Conservation (phyloP, 1,284 basidiomycete species). For the Afroboletus lepidellus region DNA sequence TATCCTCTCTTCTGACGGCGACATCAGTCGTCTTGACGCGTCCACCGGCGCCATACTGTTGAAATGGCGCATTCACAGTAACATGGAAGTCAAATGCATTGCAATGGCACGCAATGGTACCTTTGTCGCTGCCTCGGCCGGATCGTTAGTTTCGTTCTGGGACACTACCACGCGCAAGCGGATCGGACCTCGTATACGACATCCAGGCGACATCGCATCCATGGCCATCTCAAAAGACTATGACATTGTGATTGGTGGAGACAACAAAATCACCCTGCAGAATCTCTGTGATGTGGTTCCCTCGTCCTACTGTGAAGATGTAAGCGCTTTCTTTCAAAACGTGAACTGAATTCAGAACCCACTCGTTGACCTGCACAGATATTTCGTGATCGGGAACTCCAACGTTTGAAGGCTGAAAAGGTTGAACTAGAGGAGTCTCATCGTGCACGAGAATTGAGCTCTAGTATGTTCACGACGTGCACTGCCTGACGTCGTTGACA, state of each 20-base stretch:
- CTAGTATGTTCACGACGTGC: not conserved
- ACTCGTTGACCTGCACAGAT: not conserved
- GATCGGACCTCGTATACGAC: not conserved
- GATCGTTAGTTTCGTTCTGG: conserved; percentile 6
- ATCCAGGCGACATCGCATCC: not conserved
- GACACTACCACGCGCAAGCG: not conserved
- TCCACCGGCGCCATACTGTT: not conserved
- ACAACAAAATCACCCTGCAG: not conserved
- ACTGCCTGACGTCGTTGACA: not conserved
- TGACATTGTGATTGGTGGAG: conserved; percentile 1
- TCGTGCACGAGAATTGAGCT: not conserved
- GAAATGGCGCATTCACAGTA: conserved; percentile 1
- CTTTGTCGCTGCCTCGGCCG: conserved; percentile 2
- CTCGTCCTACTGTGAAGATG: not conserved
- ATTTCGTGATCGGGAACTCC: not conserved
- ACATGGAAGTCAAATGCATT: not conserved
- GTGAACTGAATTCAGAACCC: not conserved
- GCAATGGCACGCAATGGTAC: not conserved
- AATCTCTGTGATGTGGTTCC: not conserved
- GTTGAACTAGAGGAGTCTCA: not conserved
- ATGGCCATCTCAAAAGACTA: conserved; percentile 6
- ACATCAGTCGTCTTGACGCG: not conserved
- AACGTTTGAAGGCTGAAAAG: not conserved
- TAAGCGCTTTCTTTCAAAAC: not conserved
- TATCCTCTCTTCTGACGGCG: not conserved